Conservation (phyloP, 805 yeast genomes). For the Candida maltosa region DNA sequence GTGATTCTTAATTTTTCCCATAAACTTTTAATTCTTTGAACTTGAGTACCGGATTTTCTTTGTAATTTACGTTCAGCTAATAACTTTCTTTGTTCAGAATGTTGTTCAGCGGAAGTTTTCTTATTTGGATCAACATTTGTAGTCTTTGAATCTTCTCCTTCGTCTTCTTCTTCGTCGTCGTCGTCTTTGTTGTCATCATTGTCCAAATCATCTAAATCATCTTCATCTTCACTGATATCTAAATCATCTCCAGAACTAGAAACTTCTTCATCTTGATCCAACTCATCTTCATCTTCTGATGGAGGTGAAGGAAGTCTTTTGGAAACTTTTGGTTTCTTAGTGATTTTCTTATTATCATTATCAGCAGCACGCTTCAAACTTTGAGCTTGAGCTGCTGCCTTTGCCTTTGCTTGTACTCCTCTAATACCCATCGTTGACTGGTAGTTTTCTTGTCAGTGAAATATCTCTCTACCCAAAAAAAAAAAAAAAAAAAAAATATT, state of each 20-base stretch:
- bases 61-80: constrained; percentile 80
- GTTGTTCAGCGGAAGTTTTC: constrained; percentile 60
- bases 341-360: constrained; percentile 5
- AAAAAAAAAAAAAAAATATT: constrained; percentile 3
- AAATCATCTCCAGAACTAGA: constrained; percentile 13
- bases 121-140: constrained; percentile 38
- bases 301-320: constrained; percentile 21
- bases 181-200: constrained; percentile 14
- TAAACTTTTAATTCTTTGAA: constrained; percentile 75
- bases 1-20: constrained; percentile 93
- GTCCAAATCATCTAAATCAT: constrained; percentile 17
- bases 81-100: constrained; percentile 76
- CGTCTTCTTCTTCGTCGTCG: constrained; percentile 21
- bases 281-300: constrained; percentile 11
- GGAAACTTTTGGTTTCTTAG: constrained; percentile 28
- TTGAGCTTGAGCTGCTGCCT: too few species aligned
- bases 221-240: constrained; percentile 29
- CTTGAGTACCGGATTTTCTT: constrained; percentile 83
- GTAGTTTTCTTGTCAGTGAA: neutral
- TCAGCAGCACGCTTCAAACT: constrained; percentile 30
- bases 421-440: constrained; percentile 15
- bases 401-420: too few species aligned
- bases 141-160: constrained; percentile 19
- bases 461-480: constrained; percentile 3
- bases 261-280: constrained; percentile 22